Evolutionary conservation across 2,329 filamentous ascomycete species (phyloP), one percentile per base, ranked within the genome.

Genomic region (Pestalotiopsis sp.): DNA sequence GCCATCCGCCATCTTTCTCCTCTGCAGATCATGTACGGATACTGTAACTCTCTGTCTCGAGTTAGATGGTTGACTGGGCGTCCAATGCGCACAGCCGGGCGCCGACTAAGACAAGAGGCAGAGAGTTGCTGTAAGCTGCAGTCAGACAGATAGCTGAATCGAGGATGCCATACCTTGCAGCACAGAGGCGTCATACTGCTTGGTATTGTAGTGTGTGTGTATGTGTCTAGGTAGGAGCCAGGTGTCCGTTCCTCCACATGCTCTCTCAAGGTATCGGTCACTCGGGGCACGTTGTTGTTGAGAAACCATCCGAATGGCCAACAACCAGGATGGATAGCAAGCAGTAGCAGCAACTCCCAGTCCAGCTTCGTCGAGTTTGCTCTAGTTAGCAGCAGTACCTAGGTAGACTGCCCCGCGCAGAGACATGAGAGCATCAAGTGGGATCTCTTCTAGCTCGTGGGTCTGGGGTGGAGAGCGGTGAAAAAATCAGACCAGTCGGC

Each of bases 401-500:
- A 23, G 20, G 20, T 23, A 52, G 6, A 52, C 20, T 52, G 45
- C 45, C 45, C 45, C 45, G 45, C 45, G 45, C 17, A n/a, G 17
- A 17, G 45, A 52, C 20, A n/a, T 52, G 45, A 52, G 45, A 52
- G 17, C 7, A n/a, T 9, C 45, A 20, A 52, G 45, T 52, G 45
- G 45, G 45, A 52, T 52, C 20, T 52, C 45, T 52, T 52, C 45
- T 52, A 52, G 45, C 17, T 52, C 45, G 45, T 52, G 45, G 45
- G 45, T 52, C 45, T 52, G 17, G 20, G 45, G 59, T 61, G 59
- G 59, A n/a, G 59, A 61, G 59, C 59, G 59, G 59, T 61, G 59
- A 61, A 61, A 61, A 61, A 61, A 61, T 36, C 27, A 61, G 57
- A 27, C 27, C 23, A 59, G 27, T 59, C 23, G 57, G 57, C 27